Evolutionary conservation across 2,329 filamentous ascomycete species (phyloP).

Genomic region (Phyllosticta citribraziliensis): DNA sequence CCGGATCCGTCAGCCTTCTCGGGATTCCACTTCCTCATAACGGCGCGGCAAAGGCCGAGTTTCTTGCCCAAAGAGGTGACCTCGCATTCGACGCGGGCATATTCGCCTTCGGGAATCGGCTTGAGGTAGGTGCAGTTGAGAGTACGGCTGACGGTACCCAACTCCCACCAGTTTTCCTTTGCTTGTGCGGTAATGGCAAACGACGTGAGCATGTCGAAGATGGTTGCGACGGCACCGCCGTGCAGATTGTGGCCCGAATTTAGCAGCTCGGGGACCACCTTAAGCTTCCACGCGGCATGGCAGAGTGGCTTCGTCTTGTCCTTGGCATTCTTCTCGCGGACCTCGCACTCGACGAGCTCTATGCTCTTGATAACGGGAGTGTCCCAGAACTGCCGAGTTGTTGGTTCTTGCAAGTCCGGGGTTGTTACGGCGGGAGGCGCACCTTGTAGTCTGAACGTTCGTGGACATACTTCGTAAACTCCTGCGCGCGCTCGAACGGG

Average conservation of each 20-base stretch:
- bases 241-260: slow-evolving; percentile 43
- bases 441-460: slow-evolving; percentile 2
- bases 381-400: slow-evolving; percentile 22
- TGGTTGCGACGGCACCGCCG: slow-evolving; percentile 43
- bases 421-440: not conserved
- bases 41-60: slow-evolving; percentile 30
- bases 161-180: slow-evolving; percentile 32
- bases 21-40: slow-evolving; percentile 24
- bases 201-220: slow-evolving; percentile 46
- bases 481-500: slow-evolving; percentile 16
- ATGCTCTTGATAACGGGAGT: slow-evolving; percentile 21
- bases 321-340: slow-evolving; percentile 16
- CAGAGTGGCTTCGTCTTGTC: slow-evolving; percentile 21
- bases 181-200: slow-evolving; percentile 25
- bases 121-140: slow-evolving; percentile 38
- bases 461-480: slow-evolving; percentile 13
- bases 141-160: slow-evolving; percentile 32
- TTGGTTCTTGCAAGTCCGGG: not conserved
- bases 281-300: slow-evolving; percentile 34
- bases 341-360: slow-evolving; percentile 25
- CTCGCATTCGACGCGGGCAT: slow-evolving; percentile 34
- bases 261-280: slow-evolving; percentile 34
- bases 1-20: slow-evolving; percentile 22
- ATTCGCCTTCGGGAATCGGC: slow-evolving; percentile 31
- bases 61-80: slow-evolving; percentile 35